Percentiles rank a stretch among this genome's conserved stretches.
Conservation (phyloP, 805 yeast species). For the Hanseniaspora valbyensis region DNA sequence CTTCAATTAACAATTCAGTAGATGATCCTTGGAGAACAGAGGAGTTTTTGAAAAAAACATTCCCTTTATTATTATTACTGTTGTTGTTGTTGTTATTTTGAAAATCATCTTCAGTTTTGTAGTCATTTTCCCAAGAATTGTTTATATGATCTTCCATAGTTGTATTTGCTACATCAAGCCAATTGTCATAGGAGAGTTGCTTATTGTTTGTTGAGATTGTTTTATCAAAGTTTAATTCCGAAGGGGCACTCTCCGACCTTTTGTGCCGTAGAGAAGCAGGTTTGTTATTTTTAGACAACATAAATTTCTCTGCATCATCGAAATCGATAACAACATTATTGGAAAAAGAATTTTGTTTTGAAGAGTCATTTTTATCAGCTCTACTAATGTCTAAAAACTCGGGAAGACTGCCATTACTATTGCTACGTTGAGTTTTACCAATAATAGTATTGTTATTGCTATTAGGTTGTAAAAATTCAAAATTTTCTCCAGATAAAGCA, state of each 20-base stretch:
- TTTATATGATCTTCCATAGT: constrained; percentile 1
- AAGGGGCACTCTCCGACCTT: constrained; percentile 49
- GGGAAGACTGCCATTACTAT: constrained; percentile 7
- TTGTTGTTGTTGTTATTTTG: neutral
- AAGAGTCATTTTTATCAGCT: neutral
- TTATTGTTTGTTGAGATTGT: neutral
- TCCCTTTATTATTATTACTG: neutral
- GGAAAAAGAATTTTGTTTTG: neutral
- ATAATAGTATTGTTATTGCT: neutral
- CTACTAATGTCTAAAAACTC: neutral
- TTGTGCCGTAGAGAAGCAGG: constrained; percentile 32
- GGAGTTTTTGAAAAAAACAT: neutral
- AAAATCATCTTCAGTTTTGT: neutral
- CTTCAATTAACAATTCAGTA: constrained; percentile 28
- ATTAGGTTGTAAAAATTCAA: constrained; percentile 23
- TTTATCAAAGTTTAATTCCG: constrained; percentile 30
- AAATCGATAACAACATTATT: constrained; percentile 41
- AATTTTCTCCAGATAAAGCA: constrained; percentile 78
- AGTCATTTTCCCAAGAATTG: constrained; percentile 6
- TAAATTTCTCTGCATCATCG: constrained; percentile 28
- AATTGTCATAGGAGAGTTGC: constrained; percentile 18
- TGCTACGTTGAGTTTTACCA: no score
- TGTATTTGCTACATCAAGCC: constrained; percentile 8
- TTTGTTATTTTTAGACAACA: constrained; percentile 23
- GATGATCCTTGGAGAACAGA: constrained; percentile 3